phyloP scores from a whole-genome alignment of 1,139 yeast genomes.

The Citeromyces siamensis region DNA sequence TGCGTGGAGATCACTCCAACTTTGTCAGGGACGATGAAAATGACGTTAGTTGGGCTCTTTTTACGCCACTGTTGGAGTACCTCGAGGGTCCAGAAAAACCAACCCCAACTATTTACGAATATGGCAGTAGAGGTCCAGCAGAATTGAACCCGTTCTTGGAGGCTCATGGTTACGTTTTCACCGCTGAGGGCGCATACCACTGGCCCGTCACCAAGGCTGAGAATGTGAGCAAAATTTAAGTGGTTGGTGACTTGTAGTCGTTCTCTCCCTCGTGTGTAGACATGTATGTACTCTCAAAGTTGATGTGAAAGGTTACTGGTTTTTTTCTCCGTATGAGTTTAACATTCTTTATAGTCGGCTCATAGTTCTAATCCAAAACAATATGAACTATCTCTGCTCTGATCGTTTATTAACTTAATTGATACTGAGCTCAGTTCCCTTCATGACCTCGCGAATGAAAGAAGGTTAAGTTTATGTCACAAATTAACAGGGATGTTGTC shows the following conservation, averaged over 20 bases:
- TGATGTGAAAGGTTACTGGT: too few relatives aligned
- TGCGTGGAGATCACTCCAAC: slow-evolving; percentile 89
- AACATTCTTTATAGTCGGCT: too few relatives aligned
- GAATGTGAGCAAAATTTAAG: slow-evolving; percentile 14
- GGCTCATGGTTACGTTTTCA: slow-evolving; percentile 58
- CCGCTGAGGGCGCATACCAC: slow-evolving; percentile 49
- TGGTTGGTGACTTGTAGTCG: neutral
- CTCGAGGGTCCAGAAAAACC: slow-evolving; percentile 65
- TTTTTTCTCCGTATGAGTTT: too few relatives aligned
- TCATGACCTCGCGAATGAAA: too few relatives aligned
- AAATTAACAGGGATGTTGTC: too few relatives aligned
- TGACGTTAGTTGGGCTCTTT: slow-evolving; percentile 84
- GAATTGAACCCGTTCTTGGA: slow-evolving; percentile 47
- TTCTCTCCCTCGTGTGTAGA: too few relatives aligned
- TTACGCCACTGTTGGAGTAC: slow-evolving; percentile 79
- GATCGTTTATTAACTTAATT: too few relatives aligned
- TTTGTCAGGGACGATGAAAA: slow-evolving; percentile 97
- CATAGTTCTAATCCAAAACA: too few relatives aligned
- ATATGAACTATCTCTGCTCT: too few relatives aligned
- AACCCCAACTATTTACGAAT: slow-evolving; percentile 54
- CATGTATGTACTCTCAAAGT: too few relatives aligned
- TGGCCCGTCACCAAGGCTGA: slow-evolving; percentile 74
- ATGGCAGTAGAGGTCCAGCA: slow-evolving; percentile 88
- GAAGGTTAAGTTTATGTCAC: too few relatives aligned
- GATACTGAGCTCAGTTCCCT: too few relatives aligned